Evolutionary conservation across 352 stramenopile genomes (phyloP), one percentile per base, ranked within the genome.

Genomic region (Plasmopara muralis): DNA sequence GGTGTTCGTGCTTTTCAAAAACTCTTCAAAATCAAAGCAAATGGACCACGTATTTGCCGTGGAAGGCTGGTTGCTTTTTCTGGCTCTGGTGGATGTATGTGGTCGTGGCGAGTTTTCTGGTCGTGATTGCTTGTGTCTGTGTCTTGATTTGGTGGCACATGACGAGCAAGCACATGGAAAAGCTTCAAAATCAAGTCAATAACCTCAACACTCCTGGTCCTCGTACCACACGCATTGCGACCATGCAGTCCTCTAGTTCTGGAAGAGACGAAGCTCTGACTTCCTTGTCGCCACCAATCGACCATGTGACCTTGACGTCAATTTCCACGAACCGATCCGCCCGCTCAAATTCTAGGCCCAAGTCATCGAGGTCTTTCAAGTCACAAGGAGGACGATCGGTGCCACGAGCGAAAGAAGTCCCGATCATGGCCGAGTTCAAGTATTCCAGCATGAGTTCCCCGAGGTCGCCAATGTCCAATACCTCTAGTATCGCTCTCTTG

Each of bases 31-130:
- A 60, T 52, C 78, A 74, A 51, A 88, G 71, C 46, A 62, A 58
- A 20, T 64, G 86, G 46, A 67, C 72, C 10, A 71, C 60, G n/a
- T 76, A 77, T 45, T 18, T 85, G 13, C 83, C 83, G 2, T 87
- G 82, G 62, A 73, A 73, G 1, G 61, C 40, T 13, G 67, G 70
- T 2, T 93, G 83, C 50, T 91, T 89, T 64, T 90, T 91, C 61
- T 87, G 77, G 80, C 63, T 77, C 12, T 93, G 83, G 83, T 93
- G 83, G 83, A 86, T 89, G 64, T 93, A 89, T 41, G 49, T 93
- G 33, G 74, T 93, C 29, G 28, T 90, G 34, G 77, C 69, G 7
- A 80, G 74, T 29, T 50, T 73, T 10, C 40, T 75, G 5, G 64
- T 93, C 6, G 60, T 90, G 35, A 57, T 87, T 8, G 56, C 81